These are phyloP conservation scores for Sanghuangporus weigelae DNA, from an alignment of 1,284 basidiomycete species.

Conservation along the genomic window DNA sequence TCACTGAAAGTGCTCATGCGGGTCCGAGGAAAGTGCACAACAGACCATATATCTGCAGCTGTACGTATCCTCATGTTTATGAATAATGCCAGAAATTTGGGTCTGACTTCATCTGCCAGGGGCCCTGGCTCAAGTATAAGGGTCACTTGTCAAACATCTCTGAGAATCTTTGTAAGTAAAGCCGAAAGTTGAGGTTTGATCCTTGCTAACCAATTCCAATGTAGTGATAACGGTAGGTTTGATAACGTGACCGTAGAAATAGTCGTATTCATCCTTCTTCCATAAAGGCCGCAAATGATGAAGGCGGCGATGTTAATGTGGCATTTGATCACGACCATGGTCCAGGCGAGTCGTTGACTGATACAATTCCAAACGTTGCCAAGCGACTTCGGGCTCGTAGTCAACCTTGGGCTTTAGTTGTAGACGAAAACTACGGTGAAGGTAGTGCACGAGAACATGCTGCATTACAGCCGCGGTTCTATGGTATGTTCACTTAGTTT, in stretches of 20 bases:
- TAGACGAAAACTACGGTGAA: constrained; percentile 97
- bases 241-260: neutral
- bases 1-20: constrained; percentile 81
- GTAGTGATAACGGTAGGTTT: constrained; percentile 49
- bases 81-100: neutral
- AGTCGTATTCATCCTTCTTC: constrained; percentile 2
- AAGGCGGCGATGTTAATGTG: constrained; percentile 86
- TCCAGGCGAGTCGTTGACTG: constrained; percentile 45
- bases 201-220: constrained; percentile 37
- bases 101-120: constrained; percentile 38
- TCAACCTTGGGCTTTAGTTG: constrained; percentile 92
- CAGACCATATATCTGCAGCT: constrained; percentile 95
- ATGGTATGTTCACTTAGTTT: constrained; percentile 47
- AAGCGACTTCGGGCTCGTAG: constrained; percentile 79
- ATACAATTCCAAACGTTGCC: constrained; percentile 86
- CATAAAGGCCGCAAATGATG: constrained; percentile 80
- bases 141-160: constrained; percentile 95
- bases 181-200: neutral
- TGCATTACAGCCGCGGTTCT: constrained; percentile 94
- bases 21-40: constrained; percentile 96
- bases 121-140: constrained; percentile 98
- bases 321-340: constrained; percentile 71
- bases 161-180: constrained; percentile 82
- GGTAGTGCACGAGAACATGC: constrained; percentile 97
- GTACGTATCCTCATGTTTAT: constrained; percentile 34